These are phyloP conservation scores for Xylariaceae sp. DNA, from an alignment of 2,329 filamentous ascomycete genomes.

Conservation along the genomic window DNA sequence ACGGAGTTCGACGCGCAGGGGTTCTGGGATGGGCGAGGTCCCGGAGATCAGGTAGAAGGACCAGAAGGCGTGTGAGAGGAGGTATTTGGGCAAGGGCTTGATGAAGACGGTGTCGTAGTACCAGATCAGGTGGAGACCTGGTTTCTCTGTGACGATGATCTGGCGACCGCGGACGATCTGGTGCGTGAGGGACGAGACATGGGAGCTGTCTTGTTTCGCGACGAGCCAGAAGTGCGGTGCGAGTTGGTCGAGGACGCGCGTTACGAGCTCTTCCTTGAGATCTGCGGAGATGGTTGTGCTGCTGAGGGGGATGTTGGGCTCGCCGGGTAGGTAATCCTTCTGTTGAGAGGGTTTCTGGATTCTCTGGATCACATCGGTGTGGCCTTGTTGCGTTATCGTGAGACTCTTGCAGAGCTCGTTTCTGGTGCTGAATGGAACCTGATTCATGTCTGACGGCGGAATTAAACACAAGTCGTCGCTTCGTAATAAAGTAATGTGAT, in stretches of 20 bases:
- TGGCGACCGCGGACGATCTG: slow-evolving; percentile 11
- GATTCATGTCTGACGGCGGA: not conserved
- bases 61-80: slow-evolving; percentile 16
- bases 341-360: not conserved
- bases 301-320: not conserved
- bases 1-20: not conserved
- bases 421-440: not conserved
- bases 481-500: too few species aligned
- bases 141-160: slow-evolving; percentile 17
- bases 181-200: slow-evolving; percentile 8
- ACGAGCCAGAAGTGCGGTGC: not conserved
- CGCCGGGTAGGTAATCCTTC: not conserved
- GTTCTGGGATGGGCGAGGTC: slow-evolving; percentile 1
- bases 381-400: not conserved
- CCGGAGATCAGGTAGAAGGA: not conserved
- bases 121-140: slow-evolving; percentile 19
- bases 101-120: slow-evolving; percentile 10
- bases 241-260: not conserved
- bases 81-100: slow-evolving; percentile 18
- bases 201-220: not conserved
- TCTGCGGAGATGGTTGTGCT: not conserved
- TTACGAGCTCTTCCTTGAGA: not conserved
- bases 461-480: not conserved
- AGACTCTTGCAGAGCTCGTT: not conserved
- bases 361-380: not conserved